These are phyloP conservation scores for Naegleria lovaniensis DNA, from an alignment of 208 protist genomes.

Conservation along the genomic window DNA sequence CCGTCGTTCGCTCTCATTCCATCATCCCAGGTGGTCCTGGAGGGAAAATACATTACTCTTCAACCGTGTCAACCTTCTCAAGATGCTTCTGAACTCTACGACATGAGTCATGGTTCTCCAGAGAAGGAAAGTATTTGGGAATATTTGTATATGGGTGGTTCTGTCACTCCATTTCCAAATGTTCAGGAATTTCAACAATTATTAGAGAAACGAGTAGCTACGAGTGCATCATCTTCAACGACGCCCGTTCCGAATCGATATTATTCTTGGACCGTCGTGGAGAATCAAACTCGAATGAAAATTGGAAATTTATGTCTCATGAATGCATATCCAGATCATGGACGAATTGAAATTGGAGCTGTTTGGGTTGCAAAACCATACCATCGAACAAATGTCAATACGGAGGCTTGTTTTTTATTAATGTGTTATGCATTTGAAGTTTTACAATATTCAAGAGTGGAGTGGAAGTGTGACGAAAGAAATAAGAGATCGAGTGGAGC, in stretches of 20 bases:
- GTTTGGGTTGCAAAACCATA: background rate
- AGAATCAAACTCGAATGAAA: background rate
- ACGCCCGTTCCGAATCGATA: too few relatives aligned
- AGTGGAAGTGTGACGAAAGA: constrained; percentile 21
- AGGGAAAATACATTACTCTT: background rate
- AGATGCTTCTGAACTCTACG: background rate
- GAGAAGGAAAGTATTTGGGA: background rate
- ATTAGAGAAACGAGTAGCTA: background rate
- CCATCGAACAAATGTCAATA: constrained; percentile 2
- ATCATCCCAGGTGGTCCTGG: background rate
- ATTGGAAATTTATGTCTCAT: background rate
- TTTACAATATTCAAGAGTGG: background rate
- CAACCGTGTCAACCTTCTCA: background rate
- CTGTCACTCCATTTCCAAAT: background rate
- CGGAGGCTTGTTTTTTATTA: background rate
- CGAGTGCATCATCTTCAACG: background rate
- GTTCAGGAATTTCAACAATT: background rate
- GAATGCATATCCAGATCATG: background rate
- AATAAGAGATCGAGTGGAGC: background rate
- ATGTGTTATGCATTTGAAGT: constrained; percentile 16
- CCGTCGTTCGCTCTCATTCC: background rate
- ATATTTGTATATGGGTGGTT: background rate
- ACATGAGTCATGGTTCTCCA: background rate
- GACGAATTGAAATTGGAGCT: background rate
- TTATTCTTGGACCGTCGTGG: too few relatives aligned